Evolutionary conservation across 495 filamentous ascomycete genomes (phyloP), one percentile per base, ranked within the genome.

Genomic region (Aspergillus incahuasiensis): DNA sequence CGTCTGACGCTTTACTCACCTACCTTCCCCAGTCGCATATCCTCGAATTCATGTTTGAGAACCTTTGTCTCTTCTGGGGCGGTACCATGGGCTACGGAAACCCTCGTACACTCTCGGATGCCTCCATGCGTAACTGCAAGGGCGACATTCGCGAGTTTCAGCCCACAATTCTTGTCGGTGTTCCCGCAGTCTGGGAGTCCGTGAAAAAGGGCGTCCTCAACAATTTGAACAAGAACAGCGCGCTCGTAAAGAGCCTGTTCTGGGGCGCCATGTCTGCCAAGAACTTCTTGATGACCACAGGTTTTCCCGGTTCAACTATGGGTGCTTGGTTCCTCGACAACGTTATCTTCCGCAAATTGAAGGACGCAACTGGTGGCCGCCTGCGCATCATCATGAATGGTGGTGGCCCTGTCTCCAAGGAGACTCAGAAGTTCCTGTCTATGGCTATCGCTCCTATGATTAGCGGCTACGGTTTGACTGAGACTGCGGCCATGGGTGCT

Each of bases 21-120:
- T 98, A 96, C 69, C 84, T 98, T 15, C 94, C 94, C 13, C 82
- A 92, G 44, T 91, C 94, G 1, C 94, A 98, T 67, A 97, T 98
- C 65, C 82, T 98, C 52, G 94, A 98, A 71, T 95, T 91, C 70
- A 91, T 98, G 62, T 98, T 98, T 68, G 94, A 98, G 74, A 95
- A 94, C 66, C 82, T 91, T 12, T 86, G 84, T 58, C 67, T 98
- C 55, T 94, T 86, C 75, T 98, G 94, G 94, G 94, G 94, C 61
- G 86, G 89, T 38, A 91, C 87, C 40, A 97, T 98, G 91, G 94
- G 94, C 41, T 98, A 98, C 71, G 94, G 94, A 63, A 96, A 91
- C 70, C 88, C 91, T 7, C 89, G 88, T 65, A 98, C 94, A 1
- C 77, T 98, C 47, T 95, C 94, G 5, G 94, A 97, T 69, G 73